Conservation (phyloP, 225 moss, liverwort and hornwort species). For the Lunularia cruciata region DNA sequence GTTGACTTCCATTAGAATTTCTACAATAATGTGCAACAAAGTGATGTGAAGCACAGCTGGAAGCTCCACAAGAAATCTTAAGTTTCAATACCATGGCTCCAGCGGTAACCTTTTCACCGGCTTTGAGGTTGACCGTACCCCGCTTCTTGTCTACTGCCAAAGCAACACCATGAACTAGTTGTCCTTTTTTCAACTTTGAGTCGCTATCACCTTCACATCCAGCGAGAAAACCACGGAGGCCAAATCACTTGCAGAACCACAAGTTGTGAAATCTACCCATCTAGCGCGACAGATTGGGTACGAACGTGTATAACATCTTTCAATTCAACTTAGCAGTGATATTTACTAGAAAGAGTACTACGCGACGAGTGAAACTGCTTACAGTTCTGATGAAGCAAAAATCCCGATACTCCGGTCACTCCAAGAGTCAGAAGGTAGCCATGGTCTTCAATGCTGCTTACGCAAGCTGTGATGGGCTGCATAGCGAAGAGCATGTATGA, state of each 20-base stretch:
- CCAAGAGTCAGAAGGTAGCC: slow-evolving; percentile 90
- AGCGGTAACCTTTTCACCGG: slow-evolving; percentile 51
- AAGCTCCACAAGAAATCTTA: no score
- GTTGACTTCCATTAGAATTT: no score
- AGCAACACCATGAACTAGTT: slow-evolving; percentile 79
- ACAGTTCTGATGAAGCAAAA: slow-evolving; percentile 68
- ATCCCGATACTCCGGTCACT: slow-evolving; percentile 81
- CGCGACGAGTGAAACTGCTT: no score
- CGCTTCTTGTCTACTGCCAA: slow-evolving; percentile 81
- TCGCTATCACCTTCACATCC: slow-evolving; percentile 51
- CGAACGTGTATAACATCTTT: no score
- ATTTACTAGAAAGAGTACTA: no score
- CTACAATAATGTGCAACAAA: no score
- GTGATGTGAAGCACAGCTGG: no score
- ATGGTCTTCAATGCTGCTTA: slow-evolving; percentile 94
- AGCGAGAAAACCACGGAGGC: no score
- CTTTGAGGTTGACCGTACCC: slow-evolving; percentile 71
- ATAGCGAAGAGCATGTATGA: slow-evolving; percentile 7
- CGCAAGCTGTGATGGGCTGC: slow-evolving; percentile 68
- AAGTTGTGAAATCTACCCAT: background rate
- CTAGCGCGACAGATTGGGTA: no score
- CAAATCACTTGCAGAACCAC: background rate
- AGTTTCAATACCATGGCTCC: slow-evolving; percentile 59
- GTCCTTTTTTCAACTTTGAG: slow-evolving; percentile 61
- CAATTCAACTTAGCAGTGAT: no score